Conservation (phyloP, 1,284 basidiomycete genomes). For the Tilletia caries region DNA sequence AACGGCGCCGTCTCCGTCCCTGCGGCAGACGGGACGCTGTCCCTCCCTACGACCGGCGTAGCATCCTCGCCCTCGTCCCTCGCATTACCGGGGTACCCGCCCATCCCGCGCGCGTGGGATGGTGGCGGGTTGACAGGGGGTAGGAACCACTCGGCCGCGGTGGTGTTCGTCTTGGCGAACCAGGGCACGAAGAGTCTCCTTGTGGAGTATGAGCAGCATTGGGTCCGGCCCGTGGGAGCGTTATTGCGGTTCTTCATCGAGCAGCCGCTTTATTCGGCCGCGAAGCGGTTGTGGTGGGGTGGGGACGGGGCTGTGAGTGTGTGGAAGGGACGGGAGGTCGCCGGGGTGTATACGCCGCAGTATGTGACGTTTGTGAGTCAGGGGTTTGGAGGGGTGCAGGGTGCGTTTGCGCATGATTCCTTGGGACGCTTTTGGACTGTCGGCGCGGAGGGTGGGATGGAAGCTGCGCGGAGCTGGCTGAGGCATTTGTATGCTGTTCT, state of each 20-base stretch:
- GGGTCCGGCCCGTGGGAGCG: constrained; percentile 29
- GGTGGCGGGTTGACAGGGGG: constrained; percentile 27
- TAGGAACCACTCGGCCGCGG: constrained; percentile 28
- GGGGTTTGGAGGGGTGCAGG: constrained; percentile 20
- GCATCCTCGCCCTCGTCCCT: not conserved
- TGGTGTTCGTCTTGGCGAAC: constrained; percentile 22
- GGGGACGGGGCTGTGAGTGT: constrained; percentile 19
- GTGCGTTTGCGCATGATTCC: constrained; percentile 29
- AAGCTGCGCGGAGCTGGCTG: not conserved
- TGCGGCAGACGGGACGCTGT: not conserved
- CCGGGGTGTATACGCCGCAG: constrained; percentile 28
- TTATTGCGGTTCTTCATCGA: constrained; percentile 24
- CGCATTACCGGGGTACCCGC: constrained; percentile 28
- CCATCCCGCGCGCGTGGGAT: constrained; percentile 29
- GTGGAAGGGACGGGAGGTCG: not conserved
- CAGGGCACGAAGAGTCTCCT: constrained; percentile 19
- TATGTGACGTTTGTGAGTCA: constrained; percentile 31
- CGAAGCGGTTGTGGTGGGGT: not conserved
- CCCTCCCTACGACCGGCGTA: not conserved
- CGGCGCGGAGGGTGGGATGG: constrained; percentile 9
- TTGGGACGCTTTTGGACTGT: constrained; percentile 34
- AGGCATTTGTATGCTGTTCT: constrained; percentile 1
- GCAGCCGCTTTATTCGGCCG: not conserved
- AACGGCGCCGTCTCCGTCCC: not conserved
- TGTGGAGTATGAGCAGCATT: constrained; percentile 38